These are phyloP conservation scores for Ceratocystis albifundus DNA, from an alignment of 2,329 filamentous ascomycete genomes.

Conservation along the genomic window DNA sequence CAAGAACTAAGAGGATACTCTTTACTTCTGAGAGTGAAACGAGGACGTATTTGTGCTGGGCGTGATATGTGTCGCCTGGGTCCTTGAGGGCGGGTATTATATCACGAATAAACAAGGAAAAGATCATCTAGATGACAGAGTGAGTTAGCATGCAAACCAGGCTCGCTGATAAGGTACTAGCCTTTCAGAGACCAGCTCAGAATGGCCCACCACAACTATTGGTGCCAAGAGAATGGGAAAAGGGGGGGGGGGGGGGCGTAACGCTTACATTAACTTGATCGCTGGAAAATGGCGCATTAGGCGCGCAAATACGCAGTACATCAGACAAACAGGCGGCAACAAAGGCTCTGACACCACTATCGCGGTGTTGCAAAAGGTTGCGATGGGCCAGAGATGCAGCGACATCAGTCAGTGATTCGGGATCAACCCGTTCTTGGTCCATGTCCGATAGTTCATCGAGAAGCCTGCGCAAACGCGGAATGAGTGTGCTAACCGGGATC, in stretches of 20 bases:
- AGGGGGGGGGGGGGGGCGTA: slow-evolving; percentile 14
- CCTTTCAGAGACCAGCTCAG: no score
- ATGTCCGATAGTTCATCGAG: slow-evolving; percentile 72
- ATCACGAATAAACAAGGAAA: slow-evolving; percentile 72
- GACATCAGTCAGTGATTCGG: slow-evolving; percentile 70
- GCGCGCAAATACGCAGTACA: slow-evolving; percentile 82
- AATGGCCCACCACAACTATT: neutral
- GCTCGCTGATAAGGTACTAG: no score
- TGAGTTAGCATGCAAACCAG: slow-evolving; percentile 26
- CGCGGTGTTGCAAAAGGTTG: slow-evolving; percentile 80
- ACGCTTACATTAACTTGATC: slow-evolving; percentile 71
- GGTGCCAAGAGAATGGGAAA: no score
- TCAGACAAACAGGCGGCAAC: slow-evolving; percentile 83
- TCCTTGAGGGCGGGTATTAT: slow-evolving; percentile 78
- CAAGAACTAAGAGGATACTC: slow-evolving; percentile 82
- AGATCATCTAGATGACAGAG: slow-evolving; percentile 62
- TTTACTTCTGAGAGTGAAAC: slow-evolving; percentile 84
- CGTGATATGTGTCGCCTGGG: slow-evolving; percentile 79
- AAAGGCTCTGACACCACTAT: slow-evolving; percentile 84
- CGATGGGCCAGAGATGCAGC: slow-evolving; percentile 74
- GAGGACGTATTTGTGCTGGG: slow-evolving; percentile 84
- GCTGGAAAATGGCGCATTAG: slow-evolving; percentile 84
- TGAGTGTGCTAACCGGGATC: slow-evolving; percentile 70
- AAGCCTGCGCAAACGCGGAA: slow-evolving; percentile 68
- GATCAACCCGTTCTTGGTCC: slow-evolving; percentile 75